Percentiles rank a stretch among this genome's conserved stretches.
Evolutionary conservation across 768 basidiomycete species (phyloP).

Genomic region (Rhodotorula taiwanensis): DNA sequence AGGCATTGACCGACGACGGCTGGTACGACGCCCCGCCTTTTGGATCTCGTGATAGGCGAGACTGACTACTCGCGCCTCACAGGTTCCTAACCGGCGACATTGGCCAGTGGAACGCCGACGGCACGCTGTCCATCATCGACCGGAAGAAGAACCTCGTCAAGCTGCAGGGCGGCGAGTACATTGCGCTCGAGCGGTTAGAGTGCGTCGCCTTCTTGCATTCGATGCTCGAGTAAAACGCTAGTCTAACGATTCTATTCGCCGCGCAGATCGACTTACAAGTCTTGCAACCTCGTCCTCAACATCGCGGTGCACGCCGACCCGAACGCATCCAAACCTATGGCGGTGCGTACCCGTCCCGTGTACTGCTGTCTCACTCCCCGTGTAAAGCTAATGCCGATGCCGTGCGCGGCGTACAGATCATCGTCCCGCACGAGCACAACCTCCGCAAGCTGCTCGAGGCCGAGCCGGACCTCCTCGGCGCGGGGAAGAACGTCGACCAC

Average conservation of each 20-base stretch:
- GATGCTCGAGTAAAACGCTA: background rate
- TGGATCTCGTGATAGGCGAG: too few relatives aligned
- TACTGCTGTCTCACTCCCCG: background rate
- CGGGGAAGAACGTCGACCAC: conserved; percentile 39
- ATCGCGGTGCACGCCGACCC: conserved; percentile 72
- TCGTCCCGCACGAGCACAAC: conserved; percentile 35
- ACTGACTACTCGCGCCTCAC: too few relatives aligned
- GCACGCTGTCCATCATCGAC: conserved; percentile 80
- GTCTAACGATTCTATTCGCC: background rate
- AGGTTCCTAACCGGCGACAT: conserved; percentile 66
- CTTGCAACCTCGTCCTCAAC: conserved; percentile 68
- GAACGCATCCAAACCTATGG: conserved; percentile 75
- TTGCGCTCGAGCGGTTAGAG: conserved; percentile 82
- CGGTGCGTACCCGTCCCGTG: conserved; percentile 39
- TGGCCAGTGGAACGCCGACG: conserved; percentile 84
- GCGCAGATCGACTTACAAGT: conserved; percentile 63
- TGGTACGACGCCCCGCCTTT: conserved; percentile 56
- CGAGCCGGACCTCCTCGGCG: background rate
- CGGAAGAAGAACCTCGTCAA: conserved; percentile 80
- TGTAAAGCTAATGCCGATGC: too few relatives aligned
- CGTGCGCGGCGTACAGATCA: conserved; percentile 13
- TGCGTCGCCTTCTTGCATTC: background rate
- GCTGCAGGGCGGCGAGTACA: conserved; percentile 76
- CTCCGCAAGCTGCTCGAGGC: conserved; percentile 8
- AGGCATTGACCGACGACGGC: conserved; percentile 80